phyloP scores from a whole-genome alignment of 139 green algal genomes.

The Auxenochlorella protothecoides region DNA sequence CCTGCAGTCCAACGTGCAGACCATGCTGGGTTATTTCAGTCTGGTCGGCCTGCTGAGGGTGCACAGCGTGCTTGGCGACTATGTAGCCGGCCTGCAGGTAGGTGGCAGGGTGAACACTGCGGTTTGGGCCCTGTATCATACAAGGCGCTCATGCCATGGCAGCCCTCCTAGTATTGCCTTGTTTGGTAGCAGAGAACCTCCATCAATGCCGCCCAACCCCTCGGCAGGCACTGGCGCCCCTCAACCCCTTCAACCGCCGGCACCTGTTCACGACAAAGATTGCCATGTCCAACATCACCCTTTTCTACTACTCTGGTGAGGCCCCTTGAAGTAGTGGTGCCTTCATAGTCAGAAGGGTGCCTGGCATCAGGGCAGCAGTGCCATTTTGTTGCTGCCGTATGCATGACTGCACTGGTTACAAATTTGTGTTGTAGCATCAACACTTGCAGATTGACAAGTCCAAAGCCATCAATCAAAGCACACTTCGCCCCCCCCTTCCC shows the following conservation, averaged over 20 bases:
- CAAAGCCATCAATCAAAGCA: no score
- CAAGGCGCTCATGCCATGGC: no score
- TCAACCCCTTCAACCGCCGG: conserved; percentile 49
- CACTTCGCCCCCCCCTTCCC: not conserved
- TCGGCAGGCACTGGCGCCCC: conserved; percentile 21
- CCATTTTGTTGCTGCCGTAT: no score
- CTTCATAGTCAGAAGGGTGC: not conserved
- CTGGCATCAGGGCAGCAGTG: no score
- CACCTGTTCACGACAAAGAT: conserved; percentile 70
- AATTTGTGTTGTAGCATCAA: no score
- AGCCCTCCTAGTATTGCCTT: no score
- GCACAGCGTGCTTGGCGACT: conserved; percentile 88
- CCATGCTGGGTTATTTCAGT: conserved; percentile 91
- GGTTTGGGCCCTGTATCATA: no score
- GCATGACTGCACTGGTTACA: no score
- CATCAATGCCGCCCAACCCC: not conserved
- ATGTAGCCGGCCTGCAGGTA: conserved; percentile 55
- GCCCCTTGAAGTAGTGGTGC: not conserved
- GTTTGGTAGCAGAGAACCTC: no score
- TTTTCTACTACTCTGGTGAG: conserved; percentile 81
- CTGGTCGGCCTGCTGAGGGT: conserved; percentile 83
- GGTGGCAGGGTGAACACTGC: conserved; percentile 1
- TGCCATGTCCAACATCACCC: conserved; percentile 66
- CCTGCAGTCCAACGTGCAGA: conserved; percentile 82
- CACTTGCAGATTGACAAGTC: no score